Conservation (phyloP, 306 rosid species). For the Quercus parvula region DNA sequence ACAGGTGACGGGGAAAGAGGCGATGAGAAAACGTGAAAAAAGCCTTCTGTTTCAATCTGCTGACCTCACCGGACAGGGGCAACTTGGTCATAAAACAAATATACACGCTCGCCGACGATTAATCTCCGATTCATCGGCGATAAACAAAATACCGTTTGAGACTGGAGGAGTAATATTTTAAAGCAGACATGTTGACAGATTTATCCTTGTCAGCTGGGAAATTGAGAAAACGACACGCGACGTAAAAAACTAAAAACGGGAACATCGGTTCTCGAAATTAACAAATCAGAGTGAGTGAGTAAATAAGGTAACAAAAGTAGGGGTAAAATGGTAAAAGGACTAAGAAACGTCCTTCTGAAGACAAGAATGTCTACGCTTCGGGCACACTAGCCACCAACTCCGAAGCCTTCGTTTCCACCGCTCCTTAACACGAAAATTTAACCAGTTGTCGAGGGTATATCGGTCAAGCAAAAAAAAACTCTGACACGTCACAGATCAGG, state of each 20-base stretch:
- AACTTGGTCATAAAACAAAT: slow-evolving; percentile 26
- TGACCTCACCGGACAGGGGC: slow-evolving; percentile 29
- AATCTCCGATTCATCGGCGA: slow-evolving; percentile 6
- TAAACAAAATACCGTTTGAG: not conserved
- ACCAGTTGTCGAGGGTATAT: not conserved
- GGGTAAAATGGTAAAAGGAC: slow-evolving; percentile 32
- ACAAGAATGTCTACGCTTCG: slow-evolving; percentile 30
- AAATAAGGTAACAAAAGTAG: slow-evolving; percentile 1
- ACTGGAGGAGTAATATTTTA: not conserved
- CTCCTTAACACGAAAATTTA: not conserved
- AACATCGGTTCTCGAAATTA: not conserved
- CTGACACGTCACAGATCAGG: slow-evolving; percentile 29
- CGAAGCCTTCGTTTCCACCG: slow-evolving; percentile 4
- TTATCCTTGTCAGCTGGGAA: slow-evolving; percentile 13
- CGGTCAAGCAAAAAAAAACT: slow-evolving; percentile 8
- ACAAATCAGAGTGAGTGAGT: not conserved
- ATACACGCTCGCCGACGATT: not conserved
- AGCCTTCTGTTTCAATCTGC: slow-evolving; percentile 11
- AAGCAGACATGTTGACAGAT: slow-evolving; percentile 13
- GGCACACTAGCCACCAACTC: slow-evolving; percentile 3
- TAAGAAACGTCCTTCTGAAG: slow-evolving; percentile 16
- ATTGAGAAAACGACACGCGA: slow-evolving; percentile 32
- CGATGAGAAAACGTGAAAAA: slow-evolving; percentile 39
- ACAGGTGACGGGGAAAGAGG: slow-evolving; percentile 31
- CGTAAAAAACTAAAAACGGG: slow-evolving; percentile 2